Conservation (phyloP, 148 eudicot genomes). For the Chenopodium suecicum region DNA sequence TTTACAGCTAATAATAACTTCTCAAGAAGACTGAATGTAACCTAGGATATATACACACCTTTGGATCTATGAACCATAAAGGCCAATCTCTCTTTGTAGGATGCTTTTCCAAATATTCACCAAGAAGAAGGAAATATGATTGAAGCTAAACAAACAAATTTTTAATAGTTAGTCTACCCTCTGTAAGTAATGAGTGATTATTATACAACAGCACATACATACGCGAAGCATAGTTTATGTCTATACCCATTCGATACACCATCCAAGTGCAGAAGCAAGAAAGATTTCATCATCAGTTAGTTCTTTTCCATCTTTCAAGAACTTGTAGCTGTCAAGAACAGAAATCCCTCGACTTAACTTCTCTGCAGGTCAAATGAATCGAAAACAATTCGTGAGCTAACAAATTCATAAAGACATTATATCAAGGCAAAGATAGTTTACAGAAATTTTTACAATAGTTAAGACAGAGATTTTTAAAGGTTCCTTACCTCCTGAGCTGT, state of each 20-base stretch:
- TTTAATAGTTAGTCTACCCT: not conserved
- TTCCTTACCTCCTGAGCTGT: too few relatives aligned
- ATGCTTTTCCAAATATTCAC: constrained; percentile 76
- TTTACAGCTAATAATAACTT: not conserved
- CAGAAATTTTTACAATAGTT: too few relatives aligned
- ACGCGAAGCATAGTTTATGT: not conserved
- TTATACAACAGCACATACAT: not conserved
- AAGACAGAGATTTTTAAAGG: too few relatives aligned
- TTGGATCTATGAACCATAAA: constrained; percentile 76
- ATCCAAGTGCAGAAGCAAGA: constrained; percentile 75
- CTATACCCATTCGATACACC: constrained; percentile 99
- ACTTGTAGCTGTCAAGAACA: constrained; percentile 77
- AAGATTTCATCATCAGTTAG: constrained; percentile 32
- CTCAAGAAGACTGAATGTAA: not conserved
- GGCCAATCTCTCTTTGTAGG: constrained; percentile 79
- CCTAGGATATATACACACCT: constrained; percentile 39
- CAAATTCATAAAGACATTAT: too few relatives aligned
- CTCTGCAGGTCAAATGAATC: constrained; percentile 39
- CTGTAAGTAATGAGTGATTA: not conserved
- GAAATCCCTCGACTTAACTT: constrained; percentile 85
- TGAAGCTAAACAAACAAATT: constrained; percentile 54
- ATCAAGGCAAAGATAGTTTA: too few relatives aligned
- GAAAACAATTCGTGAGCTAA: too few relatives aligned
- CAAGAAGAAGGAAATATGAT: constrained; percentile 80
- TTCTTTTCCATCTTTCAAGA: constrained; percentile 67